Base-by-base conservation (phyloP, 164 flowering plant species). In the Annona cherimola region DNA sequence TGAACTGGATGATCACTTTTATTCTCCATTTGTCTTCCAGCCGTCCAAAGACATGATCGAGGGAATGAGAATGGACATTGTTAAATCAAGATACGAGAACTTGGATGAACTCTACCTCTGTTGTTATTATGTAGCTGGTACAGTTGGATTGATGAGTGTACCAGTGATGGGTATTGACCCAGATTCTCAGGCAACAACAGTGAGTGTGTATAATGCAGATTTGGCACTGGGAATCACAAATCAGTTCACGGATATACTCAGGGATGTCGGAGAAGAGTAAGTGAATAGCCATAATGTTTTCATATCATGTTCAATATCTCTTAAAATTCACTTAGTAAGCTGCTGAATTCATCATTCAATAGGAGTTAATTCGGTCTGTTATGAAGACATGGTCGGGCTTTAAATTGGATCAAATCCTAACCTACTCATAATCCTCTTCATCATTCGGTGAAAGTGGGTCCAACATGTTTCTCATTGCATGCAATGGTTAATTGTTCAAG, bases 221-320 rank as follows among this genome's bases (percentile, higher is more conserved):
- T 79, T 93, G 84, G 90, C 92, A 2, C 78, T 93, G 57, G 98
- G 96, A 74, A 82, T 90, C 20, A 91, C 98, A 40, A 91, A 91
- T 82, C 96, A 93, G 86, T 85, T 93, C 16, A 91, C 95, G 63
- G 89, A 93, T 84, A 93, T 91, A 61, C 95, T 93, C 46, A 85
- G 95, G 77, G 96, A 93, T 81, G 96, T 93, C 66, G 96, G 98
- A 71, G 98, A 93, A 82, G 98, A 93, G 97, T 93, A 83, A 90
- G 98, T 79, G 8, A 41, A 60, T 40, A 42, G 16, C 41, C 61
- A 63, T 26, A 16, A 35, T 46, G 46, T 40, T 42, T 43, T 18
- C 45, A 9, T 50, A 50, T 61, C 8, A 66, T 66, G 54, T 44
- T 43, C 54, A 39, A 43, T 11, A 12, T n/a, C 14, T 50, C 14